A percentile compares a stretch with the other conserved stretches of the same genome.
These are phyloP conservation scores for Rubus parviflorus DNA, from an alignment of 306 rosid species.

Conservation along the genomic window DNA sequence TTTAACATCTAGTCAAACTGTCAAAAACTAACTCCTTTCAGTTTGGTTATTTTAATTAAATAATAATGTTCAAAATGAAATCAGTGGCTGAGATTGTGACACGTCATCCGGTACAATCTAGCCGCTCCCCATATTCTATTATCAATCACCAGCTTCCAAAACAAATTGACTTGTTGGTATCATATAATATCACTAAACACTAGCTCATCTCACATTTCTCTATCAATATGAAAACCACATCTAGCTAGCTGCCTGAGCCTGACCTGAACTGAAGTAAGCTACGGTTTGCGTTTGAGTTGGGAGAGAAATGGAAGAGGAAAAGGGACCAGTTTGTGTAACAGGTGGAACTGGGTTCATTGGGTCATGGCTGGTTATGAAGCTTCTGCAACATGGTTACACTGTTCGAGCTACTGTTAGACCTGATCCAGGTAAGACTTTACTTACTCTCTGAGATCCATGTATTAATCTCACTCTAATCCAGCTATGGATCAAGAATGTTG, in stretches of 20 bases:
- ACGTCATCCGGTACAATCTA: too few relatives aligned
- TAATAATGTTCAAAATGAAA: too few relatives aligned
- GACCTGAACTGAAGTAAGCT: background rate
- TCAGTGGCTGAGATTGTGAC: too few relatives aligned
- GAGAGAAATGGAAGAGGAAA: constrained; percentile 27
- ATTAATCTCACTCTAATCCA: background rate
- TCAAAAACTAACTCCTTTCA: too few relatives aligned
- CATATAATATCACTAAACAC: background rate
- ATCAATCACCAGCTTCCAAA: background rate
- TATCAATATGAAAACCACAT: background rate
- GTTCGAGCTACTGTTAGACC: constrained; percentile 46
- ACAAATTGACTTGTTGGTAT: background rate
- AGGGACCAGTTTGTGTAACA: constrained; percentile 56
- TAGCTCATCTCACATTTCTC: background rate
- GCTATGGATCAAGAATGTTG: background rate
- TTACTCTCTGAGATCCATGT: background rate
- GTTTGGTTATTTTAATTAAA: too few relatives aligned
- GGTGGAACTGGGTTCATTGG: constrained; percentile 51
- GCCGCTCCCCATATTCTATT: too few relatives aligned
- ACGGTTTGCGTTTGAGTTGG: background rate
- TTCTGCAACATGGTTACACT: constrained; percentile 44
- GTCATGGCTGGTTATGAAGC: constrained; percentile 52
- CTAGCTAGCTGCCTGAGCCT: too few relatives aligned
- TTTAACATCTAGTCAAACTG: too few relatives aligned
- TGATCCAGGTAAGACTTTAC: constrained; percentile 7